Percentiles rank a stretch among this genome's conserved stretches.
phyloP scores from a whole-genome alignment of 129 eudicot genomes.

The Scalesia atractyloides region DNA sequence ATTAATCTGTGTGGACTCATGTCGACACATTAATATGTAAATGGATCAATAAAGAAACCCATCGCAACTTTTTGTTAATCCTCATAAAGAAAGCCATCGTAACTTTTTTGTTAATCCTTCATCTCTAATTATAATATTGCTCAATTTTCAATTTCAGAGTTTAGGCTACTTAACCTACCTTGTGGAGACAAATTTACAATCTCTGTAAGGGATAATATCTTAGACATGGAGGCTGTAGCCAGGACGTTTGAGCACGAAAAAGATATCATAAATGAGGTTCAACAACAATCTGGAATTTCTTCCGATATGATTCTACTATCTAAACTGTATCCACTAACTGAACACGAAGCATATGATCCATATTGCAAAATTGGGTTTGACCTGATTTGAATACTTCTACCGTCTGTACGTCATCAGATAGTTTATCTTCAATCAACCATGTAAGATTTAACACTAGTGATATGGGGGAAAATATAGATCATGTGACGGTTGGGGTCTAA shows the following conservation, averaged over 20 bases:
- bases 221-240: slow-evolving; percentile 76
- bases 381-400: slow-evolving; percentile 37
- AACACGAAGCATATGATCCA: slow-evolving; percentile 61
- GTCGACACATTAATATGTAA: neutral
- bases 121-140: slow-evolving; percentile 4
- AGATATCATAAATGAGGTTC: slow-evolving; percentile 44
- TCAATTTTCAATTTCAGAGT: slow-evolving; percentile 45
- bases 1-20: neutral
- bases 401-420: slow-evolving; percentile 35
- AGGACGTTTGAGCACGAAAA: slow-evolving; percentile 78
- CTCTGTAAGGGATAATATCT: slow-evolving; percentile 61
- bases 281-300: slow-evolving; percentile 38
- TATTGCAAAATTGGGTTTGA: slow-evolving; percentile 53
- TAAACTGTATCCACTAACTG: slow-evolving; percentile 51
- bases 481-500: neutral
- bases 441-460: slow-evolving; percentile 36
- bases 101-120: neutral
- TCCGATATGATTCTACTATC: slow-evolving; percentile 56
- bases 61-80: neutral
- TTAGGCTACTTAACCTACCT: slow-evolving; percentile 53
- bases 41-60: neutral
- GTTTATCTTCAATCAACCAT: slow-evolving; percentile 19
- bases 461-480: neutral
- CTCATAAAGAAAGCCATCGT: neutral
- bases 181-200: slow-evolving; percentile 64